A percentile compares a stretch with the other conserved stretches of the same genome.
Evolutionary conservation across 1,139 yeast genomes (phyloP).

Genomic region (Ashbya aceris): DNA sequence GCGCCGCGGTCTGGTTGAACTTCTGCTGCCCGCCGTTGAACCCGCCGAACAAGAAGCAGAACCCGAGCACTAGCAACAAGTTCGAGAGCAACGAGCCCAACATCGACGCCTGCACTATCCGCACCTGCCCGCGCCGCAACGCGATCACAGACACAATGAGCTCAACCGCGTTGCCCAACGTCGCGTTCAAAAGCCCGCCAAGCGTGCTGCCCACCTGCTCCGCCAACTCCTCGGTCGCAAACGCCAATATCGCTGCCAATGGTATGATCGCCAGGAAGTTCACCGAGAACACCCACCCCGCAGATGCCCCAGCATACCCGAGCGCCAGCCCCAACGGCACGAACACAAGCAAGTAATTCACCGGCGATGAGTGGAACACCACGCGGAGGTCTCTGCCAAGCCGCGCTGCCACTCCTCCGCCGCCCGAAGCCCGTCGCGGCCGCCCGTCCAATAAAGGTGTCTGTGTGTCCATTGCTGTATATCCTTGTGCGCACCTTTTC

Average conservation of each 20-base stretch:
- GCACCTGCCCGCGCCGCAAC: slow-evolving; percentile 69
- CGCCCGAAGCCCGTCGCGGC: too few relatives aligned
- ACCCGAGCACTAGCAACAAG: slow-evolving; percentile 81
- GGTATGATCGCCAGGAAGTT: slow-evolving; percentile 91
- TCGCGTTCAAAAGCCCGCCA: slow-evolving; percentile 90
- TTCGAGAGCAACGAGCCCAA: slow-evolving; percentile 87
- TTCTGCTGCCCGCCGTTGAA: slow-evolving; percentile 74
- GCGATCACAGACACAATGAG: slow-evolving; percentile 91
- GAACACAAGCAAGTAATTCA: slow-evolving; percentile 66
- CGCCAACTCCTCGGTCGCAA: slow-evolving; percentile 87
- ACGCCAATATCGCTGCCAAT: slow-evolving; percentile 79
- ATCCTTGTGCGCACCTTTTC: too few relatives aligned
- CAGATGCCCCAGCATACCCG: slow-evolving; percentile 41
- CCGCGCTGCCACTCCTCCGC: too few relatives aligned
- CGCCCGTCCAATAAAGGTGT: too few relatives aligned
- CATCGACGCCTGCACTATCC: slow-evolving; percentile 96
- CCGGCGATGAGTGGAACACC: slow-evolving; percentile 57
- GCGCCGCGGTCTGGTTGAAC: slow-evolving; percentile 94
- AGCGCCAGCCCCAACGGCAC: slow-evolving; percentile 83
- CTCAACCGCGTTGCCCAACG: slow-evolving; percentile 92
- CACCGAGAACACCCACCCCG: slow-evolving; percentile 55
- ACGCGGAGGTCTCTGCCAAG: slow-evolving; percentile 2
- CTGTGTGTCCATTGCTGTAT: too few relatives aligned
- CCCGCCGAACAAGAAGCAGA: slow-evolving; percentile 93
- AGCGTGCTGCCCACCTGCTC: slow-evolving; percentile 78